Evolutionary conservation across 2,329 filamentous ascomycete genomes (phyloP).

Genomic region (Penicillium sp.): DNA sequence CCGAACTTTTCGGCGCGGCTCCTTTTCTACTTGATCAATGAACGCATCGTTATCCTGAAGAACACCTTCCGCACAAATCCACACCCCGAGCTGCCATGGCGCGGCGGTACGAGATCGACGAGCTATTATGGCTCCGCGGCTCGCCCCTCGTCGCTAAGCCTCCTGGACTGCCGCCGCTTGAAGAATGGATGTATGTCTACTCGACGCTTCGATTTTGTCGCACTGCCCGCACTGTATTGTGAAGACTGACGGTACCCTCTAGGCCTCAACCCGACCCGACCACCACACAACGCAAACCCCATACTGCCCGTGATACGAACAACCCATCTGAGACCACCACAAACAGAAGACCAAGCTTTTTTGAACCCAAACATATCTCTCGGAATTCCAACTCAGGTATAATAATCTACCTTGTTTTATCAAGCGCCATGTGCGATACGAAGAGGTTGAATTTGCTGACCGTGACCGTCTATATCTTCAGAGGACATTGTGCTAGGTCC

Average conservation of each 20-base stretch:
- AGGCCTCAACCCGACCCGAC: constrained; percentile 44
- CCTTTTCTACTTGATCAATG: constrained; percentile 28
- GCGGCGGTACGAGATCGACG: constrained; percentile 68
- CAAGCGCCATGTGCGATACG: neutral
- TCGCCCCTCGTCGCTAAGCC: constrained; percentile 84
- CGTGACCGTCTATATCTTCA: constrained; percentile 31
- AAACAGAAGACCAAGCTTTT: constrained; percentile 40
- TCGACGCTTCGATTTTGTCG: constrained; percentile 10
- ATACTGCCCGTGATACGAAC: constrained; percentile 35
- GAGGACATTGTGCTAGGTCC: constrained; percentile 86
- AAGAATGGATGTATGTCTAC: constrained; percentile 83
- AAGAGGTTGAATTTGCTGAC: constrained; percentile 16
- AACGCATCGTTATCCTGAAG: constrained; percentile 28
- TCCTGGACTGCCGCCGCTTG: constrained; percentile 70
- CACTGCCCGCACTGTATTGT: constrained; percentile 7
- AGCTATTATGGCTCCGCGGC: constrained; percentile 69
- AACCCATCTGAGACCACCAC: constrained; percentile 34
- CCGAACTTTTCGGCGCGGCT: constrained; percentile 3
- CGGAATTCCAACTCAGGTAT: constrained; percentile 50
- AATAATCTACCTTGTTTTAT: constrained; percentile 25
- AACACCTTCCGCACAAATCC: constrained; percentile 25
- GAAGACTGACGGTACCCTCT: constrained; percentile 23
- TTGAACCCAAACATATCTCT: constrained; percentile 45
- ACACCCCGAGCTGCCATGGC: constrained; percentile 36
- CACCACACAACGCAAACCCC: constrained; percentile 36